Evolutionary conservation across 345 rosid species (phyloP).

Genomic region (Sapria himalayana): DNA sequence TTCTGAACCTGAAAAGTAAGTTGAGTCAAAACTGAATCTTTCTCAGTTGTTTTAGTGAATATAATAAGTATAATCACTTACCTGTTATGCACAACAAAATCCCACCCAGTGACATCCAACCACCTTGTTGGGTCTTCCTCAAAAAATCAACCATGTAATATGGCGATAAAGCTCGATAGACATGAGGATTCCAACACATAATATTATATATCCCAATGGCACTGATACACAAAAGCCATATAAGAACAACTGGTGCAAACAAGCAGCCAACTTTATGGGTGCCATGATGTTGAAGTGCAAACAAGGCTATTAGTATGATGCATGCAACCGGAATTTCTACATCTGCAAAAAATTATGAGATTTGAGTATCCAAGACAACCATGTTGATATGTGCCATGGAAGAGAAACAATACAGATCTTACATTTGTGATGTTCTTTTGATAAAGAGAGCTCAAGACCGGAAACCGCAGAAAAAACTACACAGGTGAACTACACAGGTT

Average conservation of each 20-base stretch:
- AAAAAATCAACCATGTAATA: constrained; percentile 56
- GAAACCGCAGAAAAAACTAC: constrained; percentile 87
- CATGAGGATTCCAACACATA: constrained; percentile 60
- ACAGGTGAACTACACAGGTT: constrained; percentile 4
- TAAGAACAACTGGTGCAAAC: constrained; percentile 64
- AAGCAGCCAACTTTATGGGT: constrained; percentile 77
- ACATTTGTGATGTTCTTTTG: constrained; percentile 73
- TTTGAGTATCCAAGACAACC: constrained; percentile 8
- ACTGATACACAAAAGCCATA: constrained; percentile 70
- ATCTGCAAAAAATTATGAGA: constrained; percentile 27
- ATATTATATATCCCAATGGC: constrained; percentile 60
- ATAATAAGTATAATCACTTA: no score
- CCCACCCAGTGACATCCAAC: constrained; percentile 89
- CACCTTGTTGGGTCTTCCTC: constrained; percentile 55
- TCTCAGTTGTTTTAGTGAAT: no score
- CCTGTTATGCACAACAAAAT: constrained; percentile 75
- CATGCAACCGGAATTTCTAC: constrained; percentile 67
- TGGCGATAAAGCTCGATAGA: constrained; percentile 76
- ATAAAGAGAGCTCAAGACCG: constrained; percentile 64
- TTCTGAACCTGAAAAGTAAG: constrained; percentile 44
- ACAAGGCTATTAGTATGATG: constrained; percentile 48
- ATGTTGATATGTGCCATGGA: constrained; percentile 13
- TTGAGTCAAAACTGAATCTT: not conserved
- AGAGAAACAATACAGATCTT: constrained; percentile 9
- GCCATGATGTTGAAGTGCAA: constrained; percentile 85